Base-by-base conservation (phyloP, 441 rosid genomes). In the Breynia disticha region DNA sequence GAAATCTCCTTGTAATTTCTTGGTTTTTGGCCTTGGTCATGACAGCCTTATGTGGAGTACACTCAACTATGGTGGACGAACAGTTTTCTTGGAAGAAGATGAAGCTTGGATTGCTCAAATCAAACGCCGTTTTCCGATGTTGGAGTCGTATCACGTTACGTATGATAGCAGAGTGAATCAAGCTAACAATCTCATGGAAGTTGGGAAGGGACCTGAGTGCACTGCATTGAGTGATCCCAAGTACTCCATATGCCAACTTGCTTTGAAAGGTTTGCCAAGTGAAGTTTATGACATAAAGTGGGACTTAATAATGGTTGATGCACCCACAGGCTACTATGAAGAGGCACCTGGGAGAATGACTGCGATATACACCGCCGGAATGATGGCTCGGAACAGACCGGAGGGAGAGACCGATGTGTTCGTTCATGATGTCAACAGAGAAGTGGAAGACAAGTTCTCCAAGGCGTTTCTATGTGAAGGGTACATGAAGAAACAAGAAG, bases 21-120 rank as follows among this genome's bases (percentile, higher is more conserved):
- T 91, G 55, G 94, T 87, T 47, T 91, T 91, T 19, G 97, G 98
- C 22, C 72, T 91, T 14, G 94, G 98, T 46, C 97, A 88, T 21
- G 95, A 91, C 57, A 86, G 96, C 59, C 79, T 88, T 24, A 84
- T 88, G 98, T 91, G 97, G 97, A 81, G 72, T 63, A 55, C 90
- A 7, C 94, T 91, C 35, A 91, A 91, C 76, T 61, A 78, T n/a
- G 97, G 98, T 4, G 97, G 98, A 38, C 54, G 81, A n/a, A 91
- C 97, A 0, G 55, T 88, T 1, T 91, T 91, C 64, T 74, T 88
- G 1, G 96, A 90, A 62, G 96, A 90, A 69, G 96, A 90, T 44
- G 79, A 79, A 54, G 69, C 86, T 0, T 90, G 96, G 97, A 87
- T 90, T 21, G 75, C 76, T 67, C 90, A 91, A 71, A 83, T 90